A percentile compares a stretch with the other conserved stretches of the same genome.
These are phyloP conservation scores for Claviceps sp. DNA, from an alignment of 2,329 filamentous ascomycete genomes.

Conservation along the genomic window DNA sequence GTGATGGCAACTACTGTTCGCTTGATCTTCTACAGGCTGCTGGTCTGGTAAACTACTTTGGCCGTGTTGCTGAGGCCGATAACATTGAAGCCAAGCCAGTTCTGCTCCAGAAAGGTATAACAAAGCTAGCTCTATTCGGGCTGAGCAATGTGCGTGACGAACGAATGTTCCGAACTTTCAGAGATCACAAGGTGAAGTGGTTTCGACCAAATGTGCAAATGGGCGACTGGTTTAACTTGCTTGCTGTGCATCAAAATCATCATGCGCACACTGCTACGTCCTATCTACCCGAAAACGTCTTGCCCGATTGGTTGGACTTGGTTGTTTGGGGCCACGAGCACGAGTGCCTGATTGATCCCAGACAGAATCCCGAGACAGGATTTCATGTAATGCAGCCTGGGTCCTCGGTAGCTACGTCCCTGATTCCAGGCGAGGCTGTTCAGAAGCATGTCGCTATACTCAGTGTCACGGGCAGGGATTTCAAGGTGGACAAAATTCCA, in stretches of 20 bases:
- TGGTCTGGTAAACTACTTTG: constrained; percentile 91
- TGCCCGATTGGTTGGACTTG: constrained; percentile 82
- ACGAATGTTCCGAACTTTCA: constrained; percentile 82
- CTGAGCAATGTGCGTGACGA: constrained; percentile 95
- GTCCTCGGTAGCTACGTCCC: constrained; percentile 86
- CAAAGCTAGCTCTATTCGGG: constrained; percentile 85
- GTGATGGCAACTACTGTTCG: constrained; percentile 82
- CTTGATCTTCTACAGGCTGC: constrained; percentile 84
- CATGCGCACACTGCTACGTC: constrained; percentile 81
- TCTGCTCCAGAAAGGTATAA: constrained; percentile 81
- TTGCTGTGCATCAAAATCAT: constrained; percentile 94
- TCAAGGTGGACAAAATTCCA: constrained; percentile 65
- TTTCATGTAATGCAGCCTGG: constrained; percentile 97
- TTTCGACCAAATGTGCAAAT: constrained; percentile 70
- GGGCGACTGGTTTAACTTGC: constrained; percentile 87
- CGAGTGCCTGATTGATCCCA: constrained; percentile 81
- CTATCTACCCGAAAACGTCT: constrained; percentile 87
- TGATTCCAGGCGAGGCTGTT: constrained; percentile 79
- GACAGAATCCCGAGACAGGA: constrained; percentile 68
- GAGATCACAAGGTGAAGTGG: constrained; percentile 88
- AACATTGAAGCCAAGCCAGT: constrained; percentile 89
- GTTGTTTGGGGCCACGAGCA: constrained; percentile 97
- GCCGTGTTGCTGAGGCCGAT: constrained; percentile 79
- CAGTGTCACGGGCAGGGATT: constrained; percentile 70
- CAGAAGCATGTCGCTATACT: constrained; percentile 83